These are phyloP conservation scores for Penicillium sp. DNA, from an alignment of 2,329 filamentous ascomycete genomes.

Conservation along the genomic window DNA sequence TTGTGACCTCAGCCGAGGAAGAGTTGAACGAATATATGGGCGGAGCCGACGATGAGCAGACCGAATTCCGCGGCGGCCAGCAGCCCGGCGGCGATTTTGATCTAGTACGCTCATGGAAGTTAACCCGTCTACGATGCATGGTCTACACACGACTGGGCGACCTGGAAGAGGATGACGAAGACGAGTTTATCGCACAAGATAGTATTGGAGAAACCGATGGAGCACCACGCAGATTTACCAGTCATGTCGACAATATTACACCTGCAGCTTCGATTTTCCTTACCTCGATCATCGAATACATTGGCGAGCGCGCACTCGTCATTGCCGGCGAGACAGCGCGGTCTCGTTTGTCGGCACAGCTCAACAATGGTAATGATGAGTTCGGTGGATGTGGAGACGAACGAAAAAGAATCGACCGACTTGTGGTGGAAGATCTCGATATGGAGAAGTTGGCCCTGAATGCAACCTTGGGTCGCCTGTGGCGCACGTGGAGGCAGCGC, in stretches of 20 bases:
- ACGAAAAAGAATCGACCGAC: constrained; percentile 55
- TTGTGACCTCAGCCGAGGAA: constrained; percentile 77
- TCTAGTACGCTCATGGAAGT: constrained; percentile 89
- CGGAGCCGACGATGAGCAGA: constrained; percentile 71
- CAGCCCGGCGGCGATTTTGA: constrained; percentile 68
- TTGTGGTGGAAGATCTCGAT: constrained; percentile 85
- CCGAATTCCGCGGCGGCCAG: constrained; percentile 54
- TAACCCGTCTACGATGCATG: constrained; percentile 91
- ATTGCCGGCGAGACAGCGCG: constrained; percentile 80
- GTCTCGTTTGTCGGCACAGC: constrained; percentile 31
- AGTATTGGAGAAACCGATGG: constrained; percentile 60
- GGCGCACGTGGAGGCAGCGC: constrained; percentile 93
- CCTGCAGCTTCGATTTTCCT: constrained; percentile 93
- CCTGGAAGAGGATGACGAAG: constrained; percentile 96
- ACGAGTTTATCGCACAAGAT: constrained; percentile 79
- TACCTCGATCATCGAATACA: constrained; percentile 88
- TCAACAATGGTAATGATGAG: constrained; percentile 55
- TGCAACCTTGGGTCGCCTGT: constrained; percentile 80
- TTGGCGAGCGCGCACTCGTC: constrained; percentile 88
- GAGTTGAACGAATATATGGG: constrained; percentile 86
- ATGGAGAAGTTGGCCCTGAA: constrained; percentile 92
- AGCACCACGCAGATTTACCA: constrained; percentile 56
- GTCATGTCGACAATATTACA: constrained; percentile 66
- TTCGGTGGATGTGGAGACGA: constrained; percentile 46
- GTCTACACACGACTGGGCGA: constrained; percentile 96